Evolutionary conservation across 78 protist genomes (phyloP).

Genomic region (Ministeria vibrans): DNA sequence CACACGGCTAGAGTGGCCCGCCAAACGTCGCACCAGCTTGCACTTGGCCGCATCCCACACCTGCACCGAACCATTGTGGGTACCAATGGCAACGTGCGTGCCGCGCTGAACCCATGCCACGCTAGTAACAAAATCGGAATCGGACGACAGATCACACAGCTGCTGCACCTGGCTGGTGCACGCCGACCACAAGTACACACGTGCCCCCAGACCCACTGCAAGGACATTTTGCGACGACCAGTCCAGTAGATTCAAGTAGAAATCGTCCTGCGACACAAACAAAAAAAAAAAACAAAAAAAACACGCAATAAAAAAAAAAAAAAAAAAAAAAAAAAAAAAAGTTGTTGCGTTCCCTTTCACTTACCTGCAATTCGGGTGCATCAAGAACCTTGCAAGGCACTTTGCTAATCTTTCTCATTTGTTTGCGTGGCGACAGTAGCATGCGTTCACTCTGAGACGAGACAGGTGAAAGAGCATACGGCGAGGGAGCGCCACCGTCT

Average conservation of each 20-base stretch:
- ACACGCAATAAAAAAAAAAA: no score
- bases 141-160: slow-evolving; percentile 24
- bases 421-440: background rate
- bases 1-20: slow-evolving; percentile 74
- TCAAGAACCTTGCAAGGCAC: slow-evolving; percentile 66
- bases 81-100: slow-evolving; percentile 81
- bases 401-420: slow-evolving; percentile 26
- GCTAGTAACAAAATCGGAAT: slow-evolving; percentile 37
- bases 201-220: slow-evolving; percentile 81
- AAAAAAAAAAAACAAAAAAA: no score
- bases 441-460: background rate
- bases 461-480: no score
- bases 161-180: slow-evolving; percentile 50
- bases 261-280: no score
- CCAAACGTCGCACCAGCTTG: slow-evolving; percentile 42
- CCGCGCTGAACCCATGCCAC: slow-evolving; percentile 56
- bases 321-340: no score
- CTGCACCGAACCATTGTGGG: slow-evolving; percentile 45
- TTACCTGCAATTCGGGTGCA: slow-evolving; percentile 62
- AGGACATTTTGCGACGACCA: slow-evolving; percentile 82
- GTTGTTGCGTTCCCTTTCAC: no score
- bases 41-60: slow-evolving; percentile 80
- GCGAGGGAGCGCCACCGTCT: no score
- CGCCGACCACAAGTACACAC: slow-evolving; percentile 93
- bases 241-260: slow-evolving; percentile 87